Conservation (phyloP, 2,329 filamentous ascomycete species). For the Graphium sp. region DNA sequence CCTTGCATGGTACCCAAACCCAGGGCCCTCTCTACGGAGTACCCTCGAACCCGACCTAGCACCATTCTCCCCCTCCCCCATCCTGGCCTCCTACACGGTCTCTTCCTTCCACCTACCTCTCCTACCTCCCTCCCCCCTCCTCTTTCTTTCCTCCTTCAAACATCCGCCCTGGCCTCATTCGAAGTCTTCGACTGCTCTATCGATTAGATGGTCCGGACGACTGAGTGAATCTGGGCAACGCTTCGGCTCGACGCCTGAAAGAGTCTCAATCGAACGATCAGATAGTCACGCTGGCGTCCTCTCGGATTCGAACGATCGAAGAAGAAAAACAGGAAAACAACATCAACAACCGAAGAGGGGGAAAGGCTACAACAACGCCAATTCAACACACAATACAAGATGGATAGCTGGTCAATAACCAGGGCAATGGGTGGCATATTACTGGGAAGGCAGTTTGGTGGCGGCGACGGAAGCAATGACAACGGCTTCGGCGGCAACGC, state of each 20-base stretch:
- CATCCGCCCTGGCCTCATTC: slow-evolving; percentile 1
- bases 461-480: slow-evolving; percentile 8
- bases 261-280: slow-evolving; percentile 2
- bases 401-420: slow-evolving; percentile 8
- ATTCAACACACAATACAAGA: too few species aligned
- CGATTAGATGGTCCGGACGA: slow-evolving; percentile 20
- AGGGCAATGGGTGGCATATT: slow-evolving; percentile 5
- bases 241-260: slow-evolving; percentile 17
- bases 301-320: too few species aligned
- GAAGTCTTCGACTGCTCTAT: slow-evolving; percentile 7
- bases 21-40: too few species aligned
- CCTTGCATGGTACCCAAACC: too few species aligned
- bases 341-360: too few species aligned
- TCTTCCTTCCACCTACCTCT: slow-evolving; percentile 6
- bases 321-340: too few species aligned
- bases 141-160: slow-evolving; percentile 1
- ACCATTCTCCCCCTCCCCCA: slow-evolving; percentile 2
- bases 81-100: slow-evolving; percentile 3
- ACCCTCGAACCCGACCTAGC: too few species aligned
- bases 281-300: too few species aligned
- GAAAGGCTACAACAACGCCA: too few species aligned
- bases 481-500: slow-evolving; percentile 11
- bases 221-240: slow-evolving; percentile 9
- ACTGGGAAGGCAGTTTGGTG: slow-evolving; percentile 5
- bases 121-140: slow-evolving; percentile 3